Base-by-base conservation (phyloP, 306 rosid species). In the Glycine soja region DNA sequence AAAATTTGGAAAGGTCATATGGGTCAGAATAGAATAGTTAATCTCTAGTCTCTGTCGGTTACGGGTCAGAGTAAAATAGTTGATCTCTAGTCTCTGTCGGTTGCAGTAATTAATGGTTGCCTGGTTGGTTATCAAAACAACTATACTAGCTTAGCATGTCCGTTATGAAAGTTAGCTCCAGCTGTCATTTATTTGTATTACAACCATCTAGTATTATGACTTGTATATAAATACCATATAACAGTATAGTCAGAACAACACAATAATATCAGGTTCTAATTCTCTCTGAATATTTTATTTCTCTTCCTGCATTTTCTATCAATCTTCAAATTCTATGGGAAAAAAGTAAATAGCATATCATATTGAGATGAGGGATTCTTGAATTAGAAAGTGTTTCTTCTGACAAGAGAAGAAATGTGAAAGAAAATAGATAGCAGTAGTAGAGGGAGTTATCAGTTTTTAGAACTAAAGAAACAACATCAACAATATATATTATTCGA, bases 401-500 rank as follows among this genome's bases (percentile, higher is more conserved):
- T 18, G 52, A 80, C 30, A 63, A 36, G 64, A 58, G 57, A 47
- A 61, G 36, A 75, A 66, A 45, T 58, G 58, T 45, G 50, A 72
- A 75, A 65, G 61, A 58, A 47, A 15, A 80, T 40, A 72, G 45
- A 68, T 43, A 47, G 30, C 30, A 24, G 77, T 15, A 75, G 50
- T 24, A 66, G 70, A 74, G 53, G 46, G 59, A 79, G 40, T 68
- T 40, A 59, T 76, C 63, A 66, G 43, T 57, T 78, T 73, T 65
- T 36, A 72, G 76, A 18, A 66, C 57, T 34, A 72, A 48, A 78
- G 12, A 51, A 61, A 45, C 48, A 58, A 73, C 52, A 19, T 46
- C 74, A 73, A 85, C 72, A 70, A 18, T 80, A 77, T 71, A 38
- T 4, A 45, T 45, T 40, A 66, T 80, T 48, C 47, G 74, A 88